Conservation (phyloP, 2,329 filamentous ascomycete genomes). For the Botrytis aclada region DNA sequence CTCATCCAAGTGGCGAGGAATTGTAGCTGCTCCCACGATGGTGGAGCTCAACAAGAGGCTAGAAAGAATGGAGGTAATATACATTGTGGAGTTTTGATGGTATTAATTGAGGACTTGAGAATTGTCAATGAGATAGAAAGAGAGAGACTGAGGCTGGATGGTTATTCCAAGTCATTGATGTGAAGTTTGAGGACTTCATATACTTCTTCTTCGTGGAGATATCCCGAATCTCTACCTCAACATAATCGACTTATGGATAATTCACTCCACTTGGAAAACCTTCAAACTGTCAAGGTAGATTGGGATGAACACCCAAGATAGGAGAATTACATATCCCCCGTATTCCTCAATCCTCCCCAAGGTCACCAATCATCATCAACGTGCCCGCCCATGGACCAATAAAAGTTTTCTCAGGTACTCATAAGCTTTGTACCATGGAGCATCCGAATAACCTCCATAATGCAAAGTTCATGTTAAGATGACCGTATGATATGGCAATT, state of each 20-base stretch:
- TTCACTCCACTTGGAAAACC: neutral
- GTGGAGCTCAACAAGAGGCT: constrained; percentile 11
- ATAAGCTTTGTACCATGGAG: neutral
- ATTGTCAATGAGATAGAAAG: neutral
- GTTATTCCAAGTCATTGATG: neutral
- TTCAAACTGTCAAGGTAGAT: neutral
- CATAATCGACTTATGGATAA: too few relatives aligned
- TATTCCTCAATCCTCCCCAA: neutral
- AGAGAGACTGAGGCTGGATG: constrained; percentile 7
- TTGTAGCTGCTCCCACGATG: neutral
- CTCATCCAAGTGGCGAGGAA: neutral
- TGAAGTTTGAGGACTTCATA: constrained; percentile 1
- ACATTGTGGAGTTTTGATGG: neutral
- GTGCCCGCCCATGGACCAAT: neutral
- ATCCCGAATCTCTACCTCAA: neutral
- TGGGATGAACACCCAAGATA: neutral
- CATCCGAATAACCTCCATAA: neutral
- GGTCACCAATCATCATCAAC: neutral
- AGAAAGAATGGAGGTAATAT: neutral
- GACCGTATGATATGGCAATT: neutral
- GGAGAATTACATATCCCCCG: neutral
- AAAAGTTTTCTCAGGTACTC: neutral
- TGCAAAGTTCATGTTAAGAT: neutral
- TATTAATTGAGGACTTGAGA: neutral
- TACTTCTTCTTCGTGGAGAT: neutral